These are phyloP conservation scores for Wickerhamiella pararugosa DNA, from an alignment of 1,139 yeast genomes.

Conservation along the genomic window DNA sequence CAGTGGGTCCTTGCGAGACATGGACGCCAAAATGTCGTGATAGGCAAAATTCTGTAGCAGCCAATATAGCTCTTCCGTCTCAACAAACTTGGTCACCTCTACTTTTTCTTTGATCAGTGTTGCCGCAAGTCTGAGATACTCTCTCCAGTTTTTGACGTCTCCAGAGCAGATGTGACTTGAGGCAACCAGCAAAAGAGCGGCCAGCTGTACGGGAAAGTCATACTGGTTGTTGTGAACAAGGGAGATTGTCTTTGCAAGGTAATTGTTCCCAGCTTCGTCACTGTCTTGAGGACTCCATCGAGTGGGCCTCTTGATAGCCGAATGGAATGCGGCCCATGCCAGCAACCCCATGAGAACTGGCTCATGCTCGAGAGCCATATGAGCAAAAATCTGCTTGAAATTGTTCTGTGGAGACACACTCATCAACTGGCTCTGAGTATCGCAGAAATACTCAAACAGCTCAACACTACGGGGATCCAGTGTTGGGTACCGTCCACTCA, in stretches of 20 bases:
- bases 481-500: constrained; percentile 14
- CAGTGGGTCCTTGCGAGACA: constrained; percentile 21
- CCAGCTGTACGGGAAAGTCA: constrained; percentile 32
- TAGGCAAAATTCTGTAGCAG: constrained; percentile 68
- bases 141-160: constrained; percentile 56
- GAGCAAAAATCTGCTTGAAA: constrained; percentile 58
- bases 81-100: constrained; percentile 36
- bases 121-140: constrained; percentile 47
- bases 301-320: constrained; percentile 13
- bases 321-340: constrained; percentile 65
- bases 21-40: constrained; percentile 59
- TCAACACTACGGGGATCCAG: constrained; percentile 33
- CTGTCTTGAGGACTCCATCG: not conserved
- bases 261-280: constrained; percentile 22
- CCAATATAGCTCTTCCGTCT: constrained; percentile 52
- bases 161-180: constrained; percentile 68
- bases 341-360: constrained; percentile 56
- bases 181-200: constrained; percentile 49
- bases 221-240: constrained; percentile 12
- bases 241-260: constrained; percentile 22
- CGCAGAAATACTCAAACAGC: constrained; percentile 52
- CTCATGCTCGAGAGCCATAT: constrained; percentile 54
- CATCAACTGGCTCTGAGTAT: constrained; percentile 40
- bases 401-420: constrained; percentile 56
- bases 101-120: constrained; percentile 41